phyloP scores from a whole-genome alignment of 345 rosid species.

The Eutrema yunnanense region DNA sequence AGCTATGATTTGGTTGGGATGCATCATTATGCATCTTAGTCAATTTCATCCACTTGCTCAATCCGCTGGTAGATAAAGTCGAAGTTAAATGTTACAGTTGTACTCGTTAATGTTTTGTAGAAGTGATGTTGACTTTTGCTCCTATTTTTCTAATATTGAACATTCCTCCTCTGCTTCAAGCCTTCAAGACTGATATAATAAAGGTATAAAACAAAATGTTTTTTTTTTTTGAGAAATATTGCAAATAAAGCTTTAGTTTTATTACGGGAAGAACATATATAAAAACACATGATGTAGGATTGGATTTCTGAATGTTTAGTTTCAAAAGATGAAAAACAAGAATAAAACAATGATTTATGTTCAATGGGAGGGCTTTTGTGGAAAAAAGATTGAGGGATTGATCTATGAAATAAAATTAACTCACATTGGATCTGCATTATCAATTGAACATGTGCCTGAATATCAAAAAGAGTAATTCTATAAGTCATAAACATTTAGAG shows the following conservation, averaged over 20 bases:
- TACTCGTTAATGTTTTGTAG: neutral
- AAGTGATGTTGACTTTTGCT: constrained; percentile 25
- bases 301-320: neutral
- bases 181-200: neutral
- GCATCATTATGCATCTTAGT: constrained; percentile 11
- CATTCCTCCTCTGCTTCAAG: constrained; percentile 14
- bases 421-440: constrained; percentile 5
- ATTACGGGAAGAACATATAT: neutral
- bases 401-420: neutral
- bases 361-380: neutral
- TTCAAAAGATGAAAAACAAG: neutral
- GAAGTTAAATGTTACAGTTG: constrained; percentile 30
- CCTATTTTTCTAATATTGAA: constrained; percentile 17
- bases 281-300: neutral
- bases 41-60: constrained; percentile 20
- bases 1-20: constrained; percentile 1
- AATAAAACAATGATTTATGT: neutral
- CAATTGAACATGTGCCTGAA: neutral
- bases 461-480: neutral
- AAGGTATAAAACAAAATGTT: neutral
- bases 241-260: neutral
- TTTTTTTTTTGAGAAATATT: neutral
- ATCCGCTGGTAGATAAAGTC: constrained; percentile 14
- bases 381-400: neutral
- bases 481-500: neutral